phyloP scores from a whole-genome alignment of 805 yeast species.

The Ascoidea rubescens region DNA sequence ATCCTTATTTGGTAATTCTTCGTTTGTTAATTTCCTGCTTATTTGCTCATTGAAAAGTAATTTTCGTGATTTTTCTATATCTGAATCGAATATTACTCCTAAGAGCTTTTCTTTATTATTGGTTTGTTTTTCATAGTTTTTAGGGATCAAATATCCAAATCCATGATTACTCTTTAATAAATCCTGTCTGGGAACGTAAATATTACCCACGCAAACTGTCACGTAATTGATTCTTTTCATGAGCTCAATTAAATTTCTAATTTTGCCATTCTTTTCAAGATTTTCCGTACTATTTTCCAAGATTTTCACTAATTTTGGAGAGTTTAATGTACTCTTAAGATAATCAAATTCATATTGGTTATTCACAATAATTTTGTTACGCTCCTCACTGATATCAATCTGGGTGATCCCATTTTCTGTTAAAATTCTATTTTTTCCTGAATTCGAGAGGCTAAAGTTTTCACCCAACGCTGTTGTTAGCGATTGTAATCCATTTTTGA shows the following conservation, averaged over 20 bases:
- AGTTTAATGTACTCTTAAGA: conserved; percentile 44
- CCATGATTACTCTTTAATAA: conserved; percentile 37
- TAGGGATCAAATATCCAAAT: conserved; percentile 84
- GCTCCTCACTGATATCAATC: background rate
- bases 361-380: background rate
- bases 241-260: background rate
- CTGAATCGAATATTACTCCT: conserved; percentile 88
- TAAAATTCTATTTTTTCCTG: conserved; percentile 26
- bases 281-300: conserved; percentile 13
- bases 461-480: conserved; percentile 31
- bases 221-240: conserved; percentile 10
- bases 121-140: conserved; percentile 21
- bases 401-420: conserved; percentile 16
- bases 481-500: conserved; percentile 41
- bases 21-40: conserved; percentile 9
- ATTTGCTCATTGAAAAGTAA: conserved; percentile 14
- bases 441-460: conserved; percentile 2
- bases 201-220: conserved; percentile 56
- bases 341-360: conserved; percentile 28
- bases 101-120: conserved; percentile 43
- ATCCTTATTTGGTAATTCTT: no score
- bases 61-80: conserved; percentile 46
- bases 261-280: conserved; percentile 16
- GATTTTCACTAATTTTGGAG: conserved; percentile 24
- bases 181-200: conserved; percentile 35